Evolutionary conservation across 2,329 filamentous ascomycete genomes (phyloP).

Genomic region (Didymella lethalis): DNA sequence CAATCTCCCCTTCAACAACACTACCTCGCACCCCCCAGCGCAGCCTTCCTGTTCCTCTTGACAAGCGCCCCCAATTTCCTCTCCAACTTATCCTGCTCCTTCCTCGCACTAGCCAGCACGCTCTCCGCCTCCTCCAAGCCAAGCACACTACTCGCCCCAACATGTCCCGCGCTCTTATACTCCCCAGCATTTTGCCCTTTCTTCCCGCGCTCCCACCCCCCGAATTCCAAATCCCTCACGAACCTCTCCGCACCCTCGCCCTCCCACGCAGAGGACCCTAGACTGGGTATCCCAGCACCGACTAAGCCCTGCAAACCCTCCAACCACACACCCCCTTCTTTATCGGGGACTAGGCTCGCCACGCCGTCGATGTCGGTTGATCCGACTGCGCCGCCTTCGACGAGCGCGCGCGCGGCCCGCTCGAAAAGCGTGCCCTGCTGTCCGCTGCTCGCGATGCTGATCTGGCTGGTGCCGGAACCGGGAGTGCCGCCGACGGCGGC

Average conservation of each 20-base stretch:
- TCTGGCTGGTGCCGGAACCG: slow-evolving; percentile 41
- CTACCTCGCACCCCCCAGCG: slow-evolving; percentile 9
- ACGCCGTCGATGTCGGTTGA: slow-evolving; percentile 46
- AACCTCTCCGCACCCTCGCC: background rate
- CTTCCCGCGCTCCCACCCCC: slow-evolving; percentile 12
- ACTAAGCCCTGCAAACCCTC: slow-evolving; percentile 48
- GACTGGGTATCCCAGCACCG: slow-evolving; percentile 29
- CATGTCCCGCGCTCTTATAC: slow-evolving; percentile 9
- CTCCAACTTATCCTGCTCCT: slow-evolving; percentile 49
- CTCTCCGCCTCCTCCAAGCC: slow-evolving; percentile 48
- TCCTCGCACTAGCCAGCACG: slow-evolving; percentile 45
- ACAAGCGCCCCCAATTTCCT: slow-evolving; percentile 48
- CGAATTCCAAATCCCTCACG: background rate
- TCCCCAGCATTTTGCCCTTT: background rate
- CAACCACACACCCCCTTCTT: slow-evolving; percentile 47
- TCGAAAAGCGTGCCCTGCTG: slow-evolving; percentile 29
- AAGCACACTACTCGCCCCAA: slow-evolving; percentile 30
- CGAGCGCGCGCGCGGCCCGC: slow-evolving; percentile 46
- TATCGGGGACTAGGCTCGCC: slow-evolving; percentile 45
- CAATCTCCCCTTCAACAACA: background rate
- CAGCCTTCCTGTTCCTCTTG: slow-evolving; percentile 50
- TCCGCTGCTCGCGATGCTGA: slow-evolving; percentile 38
- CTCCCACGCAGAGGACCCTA: background rate
- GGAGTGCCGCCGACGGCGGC: slow-evolving; percentile 47
- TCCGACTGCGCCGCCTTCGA: slow-evolving; percentile 43